phyloP scores from a whole-genome alignment of 345 rosid species.

The Syzygium grande region DNA sequence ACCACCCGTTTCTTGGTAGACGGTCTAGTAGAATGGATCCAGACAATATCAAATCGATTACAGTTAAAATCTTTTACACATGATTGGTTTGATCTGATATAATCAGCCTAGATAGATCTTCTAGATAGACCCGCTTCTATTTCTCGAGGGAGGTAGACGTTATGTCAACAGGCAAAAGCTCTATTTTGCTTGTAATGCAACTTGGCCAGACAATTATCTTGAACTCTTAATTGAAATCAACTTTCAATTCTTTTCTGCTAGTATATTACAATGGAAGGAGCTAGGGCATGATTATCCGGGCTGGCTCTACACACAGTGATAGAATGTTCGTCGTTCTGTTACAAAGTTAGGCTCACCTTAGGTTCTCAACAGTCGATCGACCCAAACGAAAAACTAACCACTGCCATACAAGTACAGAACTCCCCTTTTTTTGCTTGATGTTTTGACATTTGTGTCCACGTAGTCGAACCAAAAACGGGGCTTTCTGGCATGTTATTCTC shows the following conservation, averaged over 20 bases:
- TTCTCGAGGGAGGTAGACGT: not conserved
- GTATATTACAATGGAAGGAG: not conserved
- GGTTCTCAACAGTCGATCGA: not conserved
- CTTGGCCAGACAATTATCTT: not conserved
- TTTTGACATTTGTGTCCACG: not conserved
- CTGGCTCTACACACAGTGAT: not conserved
- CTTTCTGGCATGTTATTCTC: not conserved
- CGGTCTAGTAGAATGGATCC: not conserved
- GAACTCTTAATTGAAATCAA: not conserved
- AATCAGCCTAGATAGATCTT: not conserved
- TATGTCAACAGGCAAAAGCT: not conserved
- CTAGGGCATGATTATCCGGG: not conserved
- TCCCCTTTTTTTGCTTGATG: not conserved
- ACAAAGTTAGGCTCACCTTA: not conserved
- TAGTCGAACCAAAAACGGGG: not conserved
- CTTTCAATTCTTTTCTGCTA: not conserved
- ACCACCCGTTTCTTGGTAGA: not conserved
- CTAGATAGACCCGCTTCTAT: not conserved
- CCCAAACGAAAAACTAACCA: not conserved
- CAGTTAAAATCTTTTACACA: not conserved
- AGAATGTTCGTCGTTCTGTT: not conserved
- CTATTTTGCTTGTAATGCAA: not conserved
- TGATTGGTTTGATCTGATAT: not conserved
- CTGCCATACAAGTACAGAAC: not conserved
- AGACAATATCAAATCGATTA: not conserved